A percentile compares a stretch with the other conserved stretches of the same genome.
Conservation (phyloP, 208 protist genomes). For the Herpetomonas samuelpessoai region DNA sequence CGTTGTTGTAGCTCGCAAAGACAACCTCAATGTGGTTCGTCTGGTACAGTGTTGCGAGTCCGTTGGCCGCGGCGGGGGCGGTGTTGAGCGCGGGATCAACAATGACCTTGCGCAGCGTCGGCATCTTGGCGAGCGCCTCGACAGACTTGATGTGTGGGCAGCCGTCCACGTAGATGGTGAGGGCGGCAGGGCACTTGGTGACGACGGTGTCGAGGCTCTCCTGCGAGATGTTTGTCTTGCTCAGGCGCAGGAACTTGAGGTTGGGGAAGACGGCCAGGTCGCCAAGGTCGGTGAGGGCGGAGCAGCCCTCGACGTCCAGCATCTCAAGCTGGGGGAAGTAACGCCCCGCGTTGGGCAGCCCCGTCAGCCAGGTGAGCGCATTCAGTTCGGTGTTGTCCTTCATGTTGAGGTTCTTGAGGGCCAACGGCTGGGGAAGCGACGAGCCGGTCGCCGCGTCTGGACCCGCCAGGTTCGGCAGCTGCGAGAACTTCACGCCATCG, state of each 20-base stretch:
- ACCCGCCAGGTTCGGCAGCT: constrained; percentile 10
- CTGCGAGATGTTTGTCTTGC: constrained; percentile 31
- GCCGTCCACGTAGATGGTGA: constrained; percentile 41
- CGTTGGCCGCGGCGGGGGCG: background rate
- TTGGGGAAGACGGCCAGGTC: constrained; percentile 28
- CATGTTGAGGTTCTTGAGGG: constrained; percentile 67
- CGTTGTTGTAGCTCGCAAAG: constrained; percentile 17
- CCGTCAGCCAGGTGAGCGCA: constrained; percentile 40
- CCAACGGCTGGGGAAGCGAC: constrained; percentile 19
- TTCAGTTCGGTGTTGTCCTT: constrained; percentile 57
- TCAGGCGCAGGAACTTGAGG: constrained; percentile 47
- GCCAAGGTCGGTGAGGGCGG: constrained; percentile 25
- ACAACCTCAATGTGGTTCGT: constrained; percentile 27
- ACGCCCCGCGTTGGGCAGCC: constrained; percentile 9
- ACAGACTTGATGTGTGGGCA: constrained; percentile 34
- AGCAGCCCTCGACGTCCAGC: constrained; percentile 56
- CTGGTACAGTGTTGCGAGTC: constrained; percentile 15
- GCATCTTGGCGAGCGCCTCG: constrained; percentile 30
- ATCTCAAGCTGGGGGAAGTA: constrained; percentile 42
- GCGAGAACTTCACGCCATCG: constrained; percentile 53
- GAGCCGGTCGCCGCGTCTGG: constrained; percentile 4
- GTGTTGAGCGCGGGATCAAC: constrained; percentile 19
- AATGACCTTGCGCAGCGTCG: constrained; percentile 31
- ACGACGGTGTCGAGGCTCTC: constrained; percentile 26
- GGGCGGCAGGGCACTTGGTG: constrained; percentile 18